These are phyloP conservation scores for Micromonas commoda DNA, from an alignment of 139 green algal species.

Conservation along the genomic window DNA sequence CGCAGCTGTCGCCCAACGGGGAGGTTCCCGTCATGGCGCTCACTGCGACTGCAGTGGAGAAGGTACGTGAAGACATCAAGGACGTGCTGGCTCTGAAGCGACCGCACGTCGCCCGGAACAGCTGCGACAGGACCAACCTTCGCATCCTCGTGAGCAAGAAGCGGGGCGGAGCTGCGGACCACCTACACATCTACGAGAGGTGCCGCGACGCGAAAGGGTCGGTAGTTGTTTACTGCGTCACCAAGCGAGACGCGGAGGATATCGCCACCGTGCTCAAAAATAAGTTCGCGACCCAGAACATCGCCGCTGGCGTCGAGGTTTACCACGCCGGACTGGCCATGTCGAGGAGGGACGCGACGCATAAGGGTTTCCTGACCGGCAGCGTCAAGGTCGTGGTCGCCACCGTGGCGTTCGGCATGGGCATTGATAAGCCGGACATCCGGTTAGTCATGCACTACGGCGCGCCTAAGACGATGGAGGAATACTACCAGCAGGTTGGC, in stretches of 20 bases:
- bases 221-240: conserved; percentile 1
- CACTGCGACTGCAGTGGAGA: conserved; percentile 75
- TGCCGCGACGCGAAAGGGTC: not conserved
- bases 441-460: conserved; percentile 41
- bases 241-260: not conserved
- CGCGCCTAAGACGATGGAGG: conserved; percentile 41
- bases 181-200: not conserved
- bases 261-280: not conserved
- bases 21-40: conserved; percentile 69
- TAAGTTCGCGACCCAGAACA: not conserved
- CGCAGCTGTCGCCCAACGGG: conserved; percentile 39
- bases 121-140: conserved; percentile 92
- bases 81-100: conserved; percentile 38
- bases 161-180: not conserved
- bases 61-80: conserved; percentile 63
- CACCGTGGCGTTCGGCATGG: conserved; percentile 53
- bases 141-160: conserved; percentile 18
- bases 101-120: conserved; percentile 72
- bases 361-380: conserved; percentile 6
- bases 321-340: conserved; percentile 23
- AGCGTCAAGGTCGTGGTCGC: conserved; percentile 36
- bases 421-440: conserved; percentile 46
- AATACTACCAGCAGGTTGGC: conserved; percentile 48
- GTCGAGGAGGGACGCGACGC: not conserved
- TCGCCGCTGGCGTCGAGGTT: not conserved